phyloP scores from a whole-genome alignment of 129 eudicot genomes.

The Flaveria linearis region DNA sequence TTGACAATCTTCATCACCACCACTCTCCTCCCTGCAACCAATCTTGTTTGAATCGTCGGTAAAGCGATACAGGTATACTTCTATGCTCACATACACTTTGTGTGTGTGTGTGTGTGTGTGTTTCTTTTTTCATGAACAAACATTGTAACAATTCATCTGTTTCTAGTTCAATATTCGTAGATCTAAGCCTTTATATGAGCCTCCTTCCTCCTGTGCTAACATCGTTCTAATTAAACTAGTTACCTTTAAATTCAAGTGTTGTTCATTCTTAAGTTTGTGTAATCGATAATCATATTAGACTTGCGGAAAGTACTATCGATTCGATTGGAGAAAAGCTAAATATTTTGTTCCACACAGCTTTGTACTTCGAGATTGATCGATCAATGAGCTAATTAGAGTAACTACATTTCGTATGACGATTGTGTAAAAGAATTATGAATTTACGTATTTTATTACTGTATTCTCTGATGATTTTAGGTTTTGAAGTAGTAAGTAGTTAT shows the following conservation, averaged over 20 bases:
- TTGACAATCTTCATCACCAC: background rate
- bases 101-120: background rate
- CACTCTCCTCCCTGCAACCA: background rate
- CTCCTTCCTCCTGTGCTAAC: too few relatives aligned
- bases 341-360: background rate
- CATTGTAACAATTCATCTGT: too few relatives aligned
- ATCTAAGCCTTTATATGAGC: too few relatives aligned
- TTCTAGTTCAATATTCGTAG: too few relatives aligned
- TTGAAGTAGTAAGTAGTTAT: too few relatives aligned
- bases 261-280: background rate
- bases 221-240: too few relatives aligned
- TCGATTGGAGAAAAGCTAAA: background rate
- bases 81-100: background rate
- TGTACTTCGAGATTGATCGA: background rate
- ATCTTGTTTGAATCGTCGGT: background rate
- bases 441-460: too few relatives aligned
- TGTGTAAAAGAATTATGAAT: too few relatives aligned
- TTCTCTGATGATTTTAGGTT: too few relatives aligned
- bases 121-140: too few relatives aligned
- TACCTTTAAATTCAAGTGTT: background rate
- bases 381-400: background rate
- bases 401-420: background rate
- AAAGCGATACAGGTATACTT: conserved; percentile 1
- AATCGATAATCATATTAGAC: background rate
- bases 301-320: background rate